Evolutionary conservation across 2,329 filamentous ascomycete species (phyloP).

Genomic region (Penicillium expansum): DNA sequence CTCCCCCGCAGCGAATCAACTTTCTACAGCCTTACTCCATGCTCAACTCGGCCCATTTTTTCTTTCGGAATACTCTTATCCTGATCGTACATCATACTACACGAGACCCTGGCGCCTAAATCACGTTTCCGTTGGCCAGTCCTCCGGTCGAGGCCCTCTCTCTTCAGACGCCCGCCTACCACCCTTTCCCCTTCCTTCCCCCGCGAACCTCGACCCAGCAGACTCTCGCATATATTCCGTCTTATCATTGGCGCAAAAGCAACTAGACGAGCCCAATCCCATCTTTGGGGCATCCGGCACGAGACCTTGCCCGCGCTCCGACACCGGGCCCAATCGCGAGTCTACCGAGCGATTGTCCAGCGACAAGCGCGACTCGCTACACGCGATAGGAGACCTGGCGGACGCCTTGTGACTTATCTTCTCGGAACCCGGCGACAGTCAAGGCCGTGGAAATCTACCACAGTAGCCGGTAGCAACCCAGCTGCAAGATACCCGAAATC

Average conservation of each 20-base stretch:
- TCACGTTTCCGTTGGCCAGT: constrained; percentile 20
- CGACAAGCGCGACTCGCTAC: constrained; percentile 56
- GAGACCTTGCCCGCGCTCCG: constrained; percentile 70
- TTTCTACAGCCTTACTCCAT: not conserved
- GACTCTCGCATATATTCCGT: constrained; percentile 51
- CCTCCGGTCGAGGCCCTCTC: constrained; percentile 17
- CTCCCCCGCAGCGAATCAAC: constrained; percentile 8
- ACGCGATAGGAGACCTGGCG: constrained; percentile 41
- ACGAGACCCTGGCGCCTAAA: constrained; percentile 30
- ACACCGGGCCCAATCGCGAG: constrained; percentile 67
- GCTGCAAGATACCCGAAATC: constrained; percentile 13
- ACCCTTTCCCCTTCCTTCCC: constrained; percentile 15
- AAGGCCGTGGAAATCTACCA: constrained; percentile 12
- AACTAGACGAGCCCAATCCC: constrained; percentile 62
- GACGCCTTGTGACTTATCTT: constrained; percentile 27
- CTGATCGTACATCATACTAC: not conserved
- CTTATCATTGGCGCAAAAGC: constrained; percentile 64
- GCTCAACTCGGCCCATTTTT: not conserved
- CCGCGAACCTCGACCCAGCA: constrained; percentile 22
- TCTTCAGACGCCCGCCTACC: constrained; percentile 17
- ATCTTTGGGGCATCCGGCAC: constrained; percentile 68
- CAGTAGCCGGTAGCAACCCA: constrained; percentile 3
- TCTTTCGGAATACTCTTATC: not conserved
- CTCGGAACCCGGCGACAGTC: constrained; percentile 24
- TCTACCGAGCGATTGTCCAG: constrained; percentile 71